Evolutionary conservation across 345 rosid species (phyloP).

Genomic region (Cardamine resedifolia): DNA sequence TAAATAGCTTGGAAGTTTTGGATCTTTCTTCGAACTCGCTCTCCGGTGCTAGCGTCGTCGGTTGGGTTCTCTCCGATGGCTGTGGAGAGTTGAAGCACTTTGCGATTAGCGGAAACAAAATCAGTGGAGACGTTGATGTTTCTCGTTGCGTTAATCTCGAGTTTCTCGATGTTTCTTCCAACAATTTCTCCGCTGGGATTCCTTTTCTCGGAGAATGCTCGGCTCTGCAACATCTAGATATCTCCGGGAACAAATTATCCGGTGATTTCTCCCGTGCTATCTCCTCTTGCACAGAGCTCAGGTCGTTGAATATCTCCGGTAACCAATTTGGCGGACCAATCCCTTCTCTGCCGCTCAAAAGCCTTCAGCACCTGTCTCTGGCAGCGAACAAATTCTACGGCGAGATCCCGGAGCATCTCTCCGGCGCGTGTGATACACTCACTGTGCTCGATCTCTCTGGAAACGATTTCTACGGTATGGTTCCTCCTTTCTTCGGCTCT

Average conservation of each 20-base stretch:
- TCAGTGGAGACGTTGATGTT: slow-evolving; percentile 66
- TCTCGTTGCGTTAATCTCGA: slow-evolving; percentile 57
- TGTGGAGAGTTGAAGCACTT: slow-evolving; percentile 56
- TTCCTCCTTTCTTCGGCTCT: slow-evolving; percentile 61
- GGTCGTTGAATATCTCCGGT: slow-evolving; percentile 61
- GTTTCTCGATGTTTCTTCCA: slow-evolving; percentile 68
- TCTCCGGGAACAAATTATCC: slow-evolving; percentile 63
- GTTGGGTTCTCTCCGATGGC: slow-evolving; percentile 57
- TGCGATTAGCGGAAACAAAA: slow-evolving; percentile 62
- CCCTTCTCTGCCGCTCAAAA: slow-evolving; percentile 57
- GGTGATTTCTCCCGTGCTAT: slow-evolving; percentile 66
- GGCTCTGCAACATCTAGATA: slow-evolving; percentile 66
- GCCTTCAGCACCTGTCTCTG: slow-evolving; percentile 54
- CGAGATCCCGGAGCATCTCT: slow-evolving; percentile 60
- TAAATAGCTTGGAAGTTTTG: slow-evolving; percentile 52
- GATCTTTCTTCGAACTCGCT: slow-evolving; percentile 76
- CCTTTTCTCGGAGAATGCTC: slow-evolving; percentile 69
- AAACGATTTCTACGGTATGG: slow-evolving; percentile 65
- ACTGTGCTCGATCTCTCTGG: slow-evolving; percentile 71
- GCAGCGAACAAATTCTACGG: slow-evolving; percentile 60
- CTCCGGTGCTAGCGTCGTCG: slow-evolving; percentile 49
- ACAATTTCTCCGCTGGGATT: slow-evolving; percentile 58
- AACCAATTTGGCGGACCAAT: slow-evolving; percentile 65
- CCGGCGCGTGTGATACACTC: slow-evolving; percentile 67
- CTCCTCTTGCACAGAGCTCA: slow-evolving; percentile 55